A percentile compares a stretch with the other conserved stretches of the same genome.
phyloP scores from a whole-genome alignment of 2,329 filamentous ascomycete genomes.

The Capronia coronata region DNA sequence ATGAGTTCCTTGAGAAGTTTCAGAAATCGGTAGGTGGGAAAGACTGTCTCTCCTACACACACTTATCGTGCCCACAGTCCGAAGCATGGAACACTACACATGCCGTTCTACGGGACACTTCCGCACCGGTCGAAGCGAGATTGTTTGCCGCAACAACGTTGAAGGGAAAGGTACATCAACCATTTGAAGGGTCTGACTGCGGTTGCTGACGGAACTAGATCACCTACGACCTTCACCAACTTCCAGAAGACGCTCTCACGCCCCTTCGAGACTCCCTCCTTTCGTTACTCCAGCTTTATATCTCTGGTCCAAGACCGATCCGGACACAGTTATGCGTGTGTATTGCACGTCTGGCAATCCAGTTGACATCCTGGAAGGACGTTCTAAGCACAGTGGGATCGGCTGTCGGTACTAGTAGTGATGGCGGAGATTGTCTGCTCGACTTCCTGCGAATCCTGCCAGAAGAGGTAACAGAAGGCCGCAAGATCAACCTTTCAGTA shows the following conservation, averaged over 20 bases:
- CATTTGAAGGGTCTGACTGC: conserved; percentile 12
- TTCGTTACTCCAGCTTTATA: conserved; percentile 71
- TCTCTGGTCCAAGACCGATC: conserved; percentile 72
- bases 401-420: conserved; percentile 60
- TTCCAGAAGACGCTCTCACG: conserved; percentile 66
- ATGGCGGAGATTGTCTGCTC: conserved; percentile 76
- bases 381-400: conserved; percentile 76
- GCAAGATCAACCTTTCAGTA: conserved; percentile 99
- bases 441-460: conserved; percentile 96
- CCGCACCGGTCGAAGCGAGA: conserved; percentile 75
- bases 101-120: conserved; percentile 69
- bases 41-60: conserved; percentile 4
- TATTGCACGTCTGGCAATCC: conserved; percentile 87
- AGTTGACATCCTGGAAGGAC: conserved; percentile 94
- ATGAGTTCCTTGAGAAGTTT: conserved; percentile 86
- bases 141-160: conserved; percentile 94
- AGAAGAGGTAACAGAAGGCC: conserved; percentile 97
- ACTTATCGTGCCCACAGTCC: conserved; percentile 29
- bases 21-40: conserved; percentile 79
- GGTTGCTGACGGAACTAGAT: conserved; percentile 55
- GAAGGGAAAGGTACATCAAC: conserved; percentile 77
- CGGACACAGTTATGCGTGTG: conserved; percentile 92
- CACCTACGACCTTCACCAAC: conserved; percentile 88
- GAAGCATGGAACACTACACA: conserved; percentile 89
- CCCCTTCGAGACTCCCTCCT: conserved; percentile 79